A percentile compares a stretch with the other conserved stretches of the same genome.
These are phyloP conservation scores for Blastobotrys raffinosifermentans DNA, from an alignment of 1,139 yeast species.

Conservation along the genomic window DNA sequence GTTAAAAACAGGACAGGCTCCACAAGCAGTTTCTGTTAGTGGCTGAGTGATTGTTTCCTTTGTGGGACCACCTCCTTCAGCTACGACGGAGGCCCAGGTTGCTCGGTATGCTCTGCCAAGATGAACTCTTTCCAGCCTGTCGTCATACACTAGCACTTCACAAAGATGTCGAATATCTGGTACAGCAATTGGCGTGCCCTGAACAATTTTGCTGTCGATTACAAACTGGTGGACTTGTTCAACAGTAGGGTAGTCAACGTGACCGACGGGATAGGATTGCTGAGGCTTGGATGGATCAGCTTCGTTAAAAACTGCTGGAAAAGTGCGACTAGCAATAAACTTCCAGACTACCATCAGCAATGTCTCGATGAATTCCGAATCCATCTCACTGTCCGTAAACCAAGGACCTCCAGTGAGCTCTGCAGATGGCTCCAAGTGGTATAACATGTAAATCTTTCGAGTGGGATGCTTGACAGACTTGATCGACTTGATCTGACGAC, in stretches of 20 bases:
- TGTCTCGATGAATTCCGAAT: conserved; percentile 86
- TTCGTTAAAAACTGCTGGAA: conserved; percentile 57
- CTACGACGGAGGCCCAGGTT: conserved; percentile 53
- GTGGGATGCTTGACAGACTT: conserved; percentile 96
- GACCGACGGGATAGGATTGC: conserved; percentile 46
- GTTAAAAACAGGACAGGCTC: conserved; percentile 30
- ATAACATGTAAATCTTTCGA: conserved; percentile 91
- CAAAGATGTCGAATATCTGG: conserved; percentile 77
- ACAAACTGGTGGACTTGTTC: conserved; percentile 74
- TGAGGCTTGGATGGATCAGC: conserved; percentile 21
- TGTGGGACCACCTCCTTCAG: conserved; percentile 14
- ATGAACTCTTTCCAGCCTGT: conserved; percentile 62
- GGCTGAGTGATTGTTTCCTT: conserved; percentile 21
- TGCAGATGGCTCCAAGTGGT: conserved; percentile 84
- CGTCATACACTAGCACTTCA: conserved; percentile 83
- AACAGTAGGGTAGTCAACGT: conserved; percentile 61
- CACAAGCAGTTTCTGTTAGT: conserved; percentile 33
- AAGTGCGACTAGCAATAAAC: conserved; percentile 67
- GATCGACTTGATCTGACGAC: conserved; percentile 80
- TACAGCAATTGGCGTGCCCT: conserved; percentile 71
- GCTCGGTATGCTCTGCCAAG: conserved; percentile 41
- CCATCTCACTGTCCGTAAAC: conserved; percentile 95
- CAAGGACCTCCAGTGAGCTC: conserved; percentile 99
- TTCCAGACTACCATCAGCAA: conserved; percentile 83
- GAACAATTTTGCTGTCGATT: conserved; percentile 58